phyloP scores from a whole-genome alignment of 192 early-diverging fungal species.

The Mycoemilia scoparia region DNA sequence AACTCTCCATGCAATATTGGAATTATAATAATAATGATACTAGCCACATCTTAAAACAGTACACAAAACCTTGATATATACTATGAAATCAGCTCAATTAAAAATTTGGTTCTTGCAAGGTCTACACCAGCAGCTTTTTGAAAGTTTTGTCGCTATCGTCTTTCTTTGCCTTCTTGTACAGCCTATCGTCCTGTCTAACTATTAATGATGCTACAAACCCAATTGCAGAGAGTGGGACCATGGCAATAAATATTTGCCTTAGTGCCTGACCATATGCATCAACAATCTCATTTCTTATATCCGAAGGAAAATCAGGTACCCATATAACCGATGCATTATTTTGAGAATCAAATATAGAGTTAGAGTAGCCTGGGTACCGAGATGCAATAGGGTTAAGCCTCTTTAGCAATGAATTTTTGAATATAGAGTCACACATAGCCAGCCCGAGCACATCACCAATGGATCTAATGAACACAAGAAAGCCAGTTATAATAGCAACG shows the following conservation, averaged over 20 bases:
- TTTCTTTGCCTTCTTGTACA: too few relatives aligned
- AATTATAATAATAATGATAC: too few relatives aligned
- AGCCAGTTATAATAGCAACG: conserved; percentile 44
- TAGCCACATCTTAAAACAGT: too few relatives aligned
- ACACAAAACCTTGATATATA: too few relatives aligned
- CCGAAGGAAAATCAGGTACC: conserved; percentile 8
- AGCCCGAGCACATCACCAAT: conserved; percentile 37
- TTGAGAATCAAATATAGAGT: conserved; percentile 17
- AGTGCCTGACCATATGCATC: conserved; percentile 29
- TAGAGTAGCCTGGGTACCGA: conserved; percentile 8
- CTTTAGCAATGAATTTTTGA: conserved; percentile 35
- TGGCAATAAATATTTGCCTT: conserved; percentile 22
- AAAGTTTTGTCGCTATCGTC: too few relatives aligned
- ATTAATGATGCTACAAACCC: too few relatives aligned
- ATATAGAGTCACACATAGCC: conserved; percentile 33
- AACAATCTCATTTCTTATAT: conserved; percentile 14
- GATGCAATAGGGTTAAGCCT: conserved; percentile 8
- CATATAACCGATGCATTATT: conserved; percentile 13
- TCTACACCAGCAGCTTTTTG: too few relatives aligned
- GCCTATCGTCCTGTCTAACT: too few relatives aligned
- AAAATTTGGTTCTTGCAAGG: too few relatives aligned
- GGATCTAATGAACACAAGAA: conserved; percentile 38
- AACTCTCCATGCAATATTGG: too few relatives aligned
- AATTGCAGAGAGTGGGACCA: conserved; percentile 27
- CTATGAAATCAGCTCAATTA: too few relatives aligned